phyloP scores from a whole-genome alignment of 2,329 filamentous ascomycete species.

The Balansia obtecta region DNA sequence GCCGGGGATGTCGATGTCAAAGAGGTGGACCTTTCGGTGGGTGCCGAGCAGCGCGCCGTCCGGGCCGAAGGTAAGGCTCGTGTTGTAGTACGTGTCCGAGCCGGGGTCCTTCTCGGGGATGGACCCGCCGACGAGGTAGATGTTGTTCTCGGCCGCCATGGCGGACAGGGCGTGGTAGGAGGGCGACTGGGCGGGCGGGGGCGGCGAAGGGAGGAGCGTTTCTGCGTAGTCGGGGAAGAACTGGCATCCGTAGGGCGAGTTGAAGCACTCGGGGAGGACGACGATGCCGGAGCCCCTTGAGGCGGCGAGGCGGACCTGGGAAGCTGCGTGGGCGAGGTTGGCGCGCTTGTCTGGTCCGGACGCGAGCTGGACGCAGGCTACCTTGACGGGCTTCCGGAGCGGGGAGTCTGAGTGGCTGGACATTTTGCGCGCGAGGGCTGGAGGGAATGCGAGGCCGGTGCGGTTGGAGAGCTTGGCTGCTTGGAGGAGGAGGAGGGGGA shows the following conservation, averaged over 20 bases:
- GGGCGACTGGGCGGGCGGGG: slow-evolving; percentile 56
- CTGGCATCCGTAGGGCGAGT: slow-evolving; percentile 85
- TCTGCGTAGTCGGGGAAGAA: slow-evolving; percentile 92
- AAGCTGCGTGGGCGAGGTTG: slow-evolving; percentile 72
- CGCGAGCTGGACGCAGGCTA: slow-evolving; percentile 72
- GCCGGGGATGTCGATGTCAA: slow-evolving; percentile 95
- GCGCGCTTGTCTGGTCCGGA: slow-evolving; percentile 70
- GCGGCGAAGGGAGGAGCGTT: slow-evolving; percentile 65
- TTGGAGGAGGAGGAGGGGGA: not conserved
- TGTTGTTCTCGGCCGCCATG: slow-evolving; percentile 65
- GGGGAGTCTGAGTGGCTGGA: slow-evolving; percentile 21
- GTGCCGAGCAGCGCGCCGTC: slow-evolving; percentile 68
- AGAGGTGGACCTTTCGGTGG: slow-evolving; percentile 90
- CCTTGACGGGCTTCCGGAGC: slow-evolving; percentile 64
- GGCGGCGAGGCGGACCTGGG: slow-evolving; percentile 74
- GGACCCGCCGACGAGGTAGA: slow-evolving; percentile 81
- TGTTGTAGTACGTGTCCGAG: slow-evolving; percentile 72
- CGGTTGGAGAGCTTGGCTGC: slow-evolving; percentile 1
- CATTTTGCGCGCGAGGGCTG: not conserved
- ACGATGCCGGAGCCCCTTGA: slow-evolving; percentile 67
- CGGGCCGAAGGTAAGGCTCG: slow-evolving; percentile 70
- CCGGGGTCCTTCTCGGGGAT: slow-evolving; percentile 65
- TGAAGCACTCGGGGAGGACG: slow-evolving; percentile 96
- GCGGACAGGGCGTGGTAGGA: slow-evolving; percentile 74
- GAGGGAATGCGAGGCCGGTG: not conserved